Evolutionary conservation across 768 basidiomycete species (phyloP), one percentile per base, ranked within the genome.

Genomic region (Paxillus involutus): DNA sequence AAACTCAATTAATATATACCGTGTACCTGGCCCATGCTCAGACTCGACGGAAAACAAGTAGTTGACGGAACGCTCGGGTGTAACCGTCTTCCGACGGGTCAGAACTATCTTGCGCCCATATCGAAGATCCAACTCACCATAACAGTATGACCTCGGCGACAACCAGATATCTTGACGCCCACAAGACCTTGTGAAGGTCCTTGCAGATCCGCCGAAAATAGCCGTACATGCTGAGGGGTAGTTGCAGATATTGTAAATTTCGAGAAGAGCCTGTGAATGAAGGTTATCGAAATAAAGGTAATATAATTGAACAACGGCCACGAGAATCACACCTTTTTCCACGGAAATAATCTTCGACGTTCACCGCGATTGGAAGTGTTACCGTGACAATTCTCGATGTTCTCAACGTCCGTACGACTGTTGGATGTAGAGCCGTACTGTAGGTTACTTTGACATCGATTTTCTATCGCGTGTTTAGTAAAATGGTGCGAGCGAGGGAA

Each of bases 341-440:
- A 19, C 96, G 84, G 77, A 98, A 98, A 71, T 93, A 95, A 67
- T 99, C 97, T 71, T 98, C 91, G 0, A 98, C 96, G 53, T 95
- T 97, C 53, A 98, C 90, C 3, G 89, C 83, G 42, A 99, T 77
- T 0, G 96, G 95, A 4, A 98, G 76, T 0, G 88, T 79, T 7
- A 88, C 84, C 13, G 80, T 76, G 4, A 95, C 75, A 3, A 77
- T 69, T 53, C 81, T 79, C 12, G 80, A 77, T 30, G 82, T 75
- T 37, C 73, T 75, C 26, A 91, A 68, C 6, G 69, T 79, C 36
- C 93, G 80, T 14, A 70, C 69, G 5, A 86, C 59, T 3, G 71
- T 71, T 1, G 85, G 79, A 54, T 88, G 81, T 1, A 72, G 59
- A 6, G 62, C 64, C 0, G 90, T 89, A 6, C 69, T 74, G 68